Evolutionary conservation across 805 yeast species (phyloP).

Genomic region (Candida alai): DNA sequence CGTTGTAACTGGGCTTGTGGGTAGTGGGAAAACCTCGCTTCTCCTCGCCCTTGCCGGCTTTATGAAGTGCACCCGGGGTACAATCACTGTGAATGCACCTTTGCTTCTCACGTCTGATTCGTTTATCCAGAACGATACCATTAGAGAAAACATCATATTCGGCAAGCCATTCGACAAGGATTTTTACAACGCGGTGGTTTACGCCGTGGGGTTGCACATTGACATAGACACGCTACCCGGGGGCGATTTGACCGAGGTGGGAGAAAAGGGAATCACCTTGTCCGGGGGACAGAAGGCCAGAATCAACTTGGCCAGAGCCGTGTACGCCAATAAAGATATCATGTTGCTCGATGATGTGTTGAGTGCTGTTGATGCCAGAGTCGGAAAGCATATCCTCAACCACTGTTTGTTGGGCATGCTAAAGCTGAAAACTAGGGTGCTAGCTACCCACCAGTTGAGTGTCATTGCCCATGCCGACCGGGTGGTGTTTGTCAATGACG

Average conservation of each 20-base stretch:
- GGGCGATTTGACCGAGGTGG: constrained; percentile 77
- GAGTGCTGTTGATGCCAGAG: constrained; percentile 84
- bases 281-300: constrained; percentile 93
- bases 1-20: constrained; percentile 76
- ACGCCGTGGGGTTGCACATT: constrained; percentile 61
- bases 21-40: constrained; percentile 77
- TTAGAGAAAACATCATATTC: constrained; percentile 69
- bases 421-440: constrained; percentile 56
- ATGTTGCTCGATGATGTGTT: constrained; percentile 73
- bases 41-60: constrained; percentile 68
- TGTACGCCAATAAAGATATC: constrained; percentile 65
- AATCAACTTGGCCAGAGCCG: constrained; percentile 74
- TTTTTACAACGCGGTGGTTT: constrained; percentile 51
- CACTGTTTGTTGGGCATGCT: constrained; percentile 62
- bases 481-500: constrained; percentile 63
- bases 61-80: constrained; percentile 57
- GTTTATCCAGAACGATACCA: constrained; percentile 82
- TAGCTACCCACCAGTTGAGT: constrained; percentile 83
- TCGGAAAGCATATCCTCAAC: constrained; percentile 74
- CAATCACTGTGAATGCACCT: constrained; percentile 49
- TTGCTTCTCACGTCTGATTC: constrained; percentile 59
- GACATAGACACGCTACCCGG: constrained; percentile 68
- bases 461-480: constrained; percentile 67
- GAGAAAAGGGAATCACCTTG: constrained; percentile 79
- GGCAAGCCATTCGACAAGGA: constrained; percentile 52